Evolutionary conservation across 305 asterid genomes (phyloP), one percentile per base, ranked within the genome.

Genomic region (Rubia peregrina): DNA sequence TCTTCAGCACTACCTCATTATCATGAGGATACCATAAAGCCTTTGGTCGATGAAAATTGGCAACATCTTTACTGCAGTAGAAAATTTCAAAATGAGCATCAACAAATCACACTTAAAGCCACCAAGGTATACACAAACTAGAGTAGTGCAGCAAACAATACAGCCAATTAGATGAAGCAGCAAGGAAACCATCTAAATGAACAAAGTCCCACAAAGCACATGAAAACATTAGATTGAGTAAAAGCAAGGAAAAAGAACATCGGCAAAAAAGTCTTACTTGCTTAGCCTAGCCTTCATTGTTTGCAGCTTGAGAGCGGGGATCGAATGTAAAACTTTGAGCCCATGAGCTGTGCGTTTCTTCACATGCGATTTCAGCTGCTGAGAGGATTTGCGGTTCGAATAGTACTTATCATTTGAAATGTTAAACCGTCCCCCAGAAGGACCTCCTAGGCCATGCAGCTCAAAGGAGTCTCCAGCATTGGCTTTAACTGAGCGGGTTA

Each of bases 21-120:
- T 95, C 95, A 84, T 92, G 98, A 82, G 99, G 99, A 84, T 95
- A 86, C 98, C 99, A 95, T 65, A 84, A 79, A 71, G 96, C 95
- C 80, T 86, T 92, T 69, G 99, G 97, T 76, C 98, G 98, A 83
- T 95, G 99, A 83, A 95, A 95, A 85, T 89, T 88, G 67, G 99
- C 95, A 67, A 92, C 73, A 77, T 95, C 99, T 85, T 95, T 95
- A 83, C 99, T 95, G 97, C 85, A 69, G 66, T 48, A 69, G 30
- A 75, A 62, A 61, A 78, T 72, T 72, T 77, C 78, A 77, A 64
- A 66, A 79, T 72, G 65, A 76, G 77, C 73, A 61, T 61, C 71
- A 59, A 78, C 53, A 71, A 41, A 48, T 49, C 42, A 36, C 64
- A 73, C 11, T 30, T 13, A 33, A 38, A 51, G 21, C 49, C 30